These are phyloP conservation scores for Colletotrichum euphorbiae DNA, from an alignment of 2,329 filamentous ascomycete genomes.

Conservation along the genomic window DNA sequence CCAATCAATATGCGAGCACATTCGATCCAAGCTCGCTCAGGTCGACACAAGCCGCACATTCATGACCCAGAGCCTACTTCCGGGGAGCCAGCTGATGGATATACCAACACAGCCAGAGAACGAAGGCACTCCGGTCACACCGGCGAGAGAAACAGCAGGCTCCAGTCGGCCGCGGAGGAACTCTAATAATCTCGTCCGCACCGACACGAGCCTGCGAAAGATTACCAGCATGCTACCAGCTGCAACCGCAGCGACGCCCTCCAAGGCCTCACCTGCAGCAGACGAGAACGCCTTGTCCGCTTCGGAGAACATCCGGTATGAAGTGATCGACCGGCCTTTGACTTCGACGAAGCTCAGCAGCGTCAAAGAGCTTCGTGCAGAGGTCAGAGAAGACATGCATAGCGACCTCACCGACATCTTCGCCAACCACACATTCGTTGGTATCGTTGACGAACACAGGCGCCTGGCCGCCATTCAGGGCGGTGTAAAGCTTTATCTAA, in stretches of 20 bases:
- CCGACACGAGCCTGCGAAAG: slow-evolving; percentile 88
- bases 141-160: slow-evolving; percentile 49
- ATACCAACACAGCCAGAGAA: slow-evolving; percentile 42
- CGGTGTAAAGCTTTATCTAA: slow-evolving; percentile 89
- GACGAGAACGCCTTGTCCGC: slow-evolving; percentile 52
- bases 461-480: slow-evolving; percentile 93
- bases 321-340: slow-evolving; percentile 75
- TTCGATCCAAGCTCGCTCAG: slow-evolving; percentile 81
- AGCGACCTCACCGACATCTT: slow-evolving; percentile 88
- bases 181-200: slow-evolving; percentile 86
- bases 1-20: slow-evolving; percentile 83
- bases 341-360: slow-evolving; percentile 82
- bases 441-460: slow-evolving; percentile 87
- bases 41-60: slow-evolving; percentile 96
- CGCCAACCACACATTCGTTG: slow-evolving; percentile 90
- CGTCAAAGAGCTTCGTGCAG: slow-evolving; percentile 83
- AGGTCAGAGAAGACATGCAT: slow-evolving; percentile 85
- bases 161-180: slow-evolving; percentile 55
- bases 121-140: slow-evolving; percentile 44
- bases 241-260: slow-evolving; percentile 49
- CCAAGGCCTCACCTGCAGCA: slow-evolving; percentile 12
- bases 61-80: slow-evolving; percentile 90
- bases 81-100: slow-evolving; percentile 64
- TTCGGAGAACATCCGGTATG: slow-evolving; percentile 74
- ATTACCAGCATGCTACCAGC: slow-evolving; percentile 96